Conservation (phyloP, 164 flowering plant genomes). For the Vitis amurensis region DNA sequence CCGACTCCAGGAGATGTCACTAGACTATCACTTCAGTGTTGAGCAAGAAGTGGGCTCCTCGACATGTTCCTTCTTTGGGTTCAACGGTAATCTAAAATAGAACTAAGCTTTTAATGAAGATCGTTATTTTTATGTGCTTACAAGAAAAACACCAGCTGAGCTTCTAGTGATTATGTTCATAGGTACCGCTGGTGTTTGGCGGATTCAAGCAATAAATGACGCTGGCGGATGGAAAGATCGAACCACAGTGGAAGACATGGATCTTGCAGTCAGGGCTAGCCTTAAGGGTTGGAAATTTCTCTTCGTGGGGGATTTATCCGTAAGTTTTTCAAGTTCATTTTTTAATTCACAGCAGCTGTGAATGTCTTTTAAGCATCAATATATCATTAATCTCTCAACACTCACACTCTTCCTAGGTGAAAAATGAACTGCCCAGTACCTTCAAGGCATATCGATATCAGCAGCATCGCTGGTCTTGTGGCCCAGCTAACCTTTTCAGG, state of each 20-base stretch:
- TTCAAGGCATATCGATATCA: slow-evolving; percentile 74
- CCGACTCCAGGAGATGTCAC: slow-evolving; percentile 68
- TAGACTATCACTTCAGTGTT: slow-evolving; percentile 67
- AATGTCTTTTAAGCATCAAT: background rate
- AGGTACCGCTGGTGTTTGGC: slow-evolving; percentile 86
- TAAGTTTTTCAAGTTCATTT: slow-evolving; percentile 16
- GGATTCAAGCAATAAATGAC: slow-evolving; percentile 55
- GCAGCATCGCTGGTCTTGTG: slow-evolving; percentile 88
- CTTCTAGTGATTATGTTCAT: background rate
- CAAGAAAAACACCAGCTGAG: background rate
- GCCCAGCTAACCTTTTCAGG: slow-evolving; percentile 75
- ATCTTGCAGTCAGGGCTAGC: slow-evolving; percentile 73
- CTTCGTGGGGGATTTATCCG: slow-evolving; percentile 50
- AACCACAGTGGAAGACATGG: slow-evolving; percentile 83
- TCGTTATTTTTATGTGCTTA: background rate
- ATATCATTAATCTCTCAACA: background rate
- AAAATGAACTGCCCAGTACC: slow-evolving; percentile 78
- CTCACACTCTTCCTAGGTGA: slow-evolving; percentile 38
- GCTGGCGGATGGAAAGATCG: slow-evolving; percentile 87
- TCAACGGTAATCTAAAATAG: slow-evolving; percentile 46
- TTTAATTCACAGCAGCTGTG: background rate
- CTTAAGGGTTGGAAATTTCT: slow-evolving; percentile 78
- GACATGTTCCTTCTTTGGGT: slow-evolving; percentile 66
- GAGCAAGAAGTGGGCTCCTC: slow-evolving; percentile 84
- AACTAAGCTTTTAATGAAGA: background rate